Evolutionary conservation across 1,139 yeast species (phyloP), one percentile per base, ranked within the genome.

Genomic region (Kodamaea sp.): DNA sequence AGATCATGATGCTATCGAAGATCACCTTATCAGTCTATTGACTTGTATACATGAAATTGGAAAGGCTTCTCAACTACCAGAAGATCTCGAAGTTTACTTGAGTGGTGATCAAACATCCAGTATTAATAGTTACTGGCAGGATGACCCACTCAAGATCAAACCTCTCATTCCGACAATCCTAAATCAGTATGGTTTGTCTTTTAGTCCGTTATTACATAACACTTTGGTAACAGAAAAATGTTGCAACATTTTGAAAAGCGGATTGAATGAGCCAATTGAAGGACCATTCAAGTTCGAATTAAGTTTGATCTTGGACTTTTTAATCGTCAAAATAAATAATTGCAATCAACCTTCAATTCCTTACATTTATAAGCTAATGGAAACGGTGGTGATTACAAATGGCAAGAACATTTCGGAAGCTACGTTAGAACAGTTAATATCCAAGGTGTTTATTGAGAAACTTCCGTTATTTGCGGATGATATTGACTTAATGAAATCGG

Each of bases 21-120:
- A 73, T 9, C 79, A 80, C 42, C 50, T 73, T 3, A 46, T 67
- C 4, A 79, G 88, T 22, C 57, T 86, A 29, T 59, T 85, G 20
- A 62, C 75, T 7, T 84, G 89, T 51, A 57, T 87, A 1, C 70
- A 70, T 14, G 86, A 83, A 37, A 61, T 86, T 10, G 92, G 89
- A 0, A 81, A 78, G 38, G 88, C 90, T 0, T 60, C 83, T 45
- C 70, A 72, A 29, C 55, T 76, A 4, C 80, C 85, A 0, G 84
- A 76, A 26, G 87, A 80, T 16, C 49, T 64, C 10, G 76, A 73
- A 11, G 72, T 66, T 12, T 58, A 59, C 29, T 59, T 61, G 34
- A 54, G 62, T 7, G 59, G 58, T 11, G 51, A 57, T 12, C 62
- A 61, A 28, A 32, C 50, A 14, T 28, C 31, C 7, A 24, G 41